These are phyloP conservation scores for Teunomyces stri DNA, from an alignment of 805 yeast species.

Conservation along the genomic window DNA sequence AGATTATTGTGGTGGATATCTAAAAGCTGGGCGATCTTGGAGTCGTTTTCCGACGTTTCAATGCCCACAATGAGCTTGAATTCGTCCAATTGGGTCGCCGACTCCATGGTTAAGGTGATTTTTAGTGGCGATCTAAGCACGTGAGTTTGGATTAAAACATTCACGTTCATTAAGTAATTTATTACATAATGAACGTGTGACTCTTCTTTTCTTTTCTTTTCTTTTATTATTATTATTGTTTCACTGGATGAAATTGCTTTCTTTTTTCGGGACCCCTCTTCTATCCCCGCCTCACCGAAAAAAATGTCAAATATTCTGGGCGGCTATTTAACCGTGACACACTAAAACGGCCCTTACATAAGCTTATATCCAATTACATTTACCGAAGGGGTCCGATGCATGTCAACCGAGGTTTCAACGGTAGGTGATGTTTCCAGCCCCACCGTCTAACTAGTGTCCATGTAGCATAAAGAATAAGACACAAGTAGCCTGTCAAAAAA, in stretches of 20 bases:
- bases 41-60: constrained; percentile 45
- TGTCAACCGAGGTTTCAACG: constrained; percentile 3
- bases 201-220: no score
- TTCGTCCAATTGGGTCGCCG: constrained; percentile 31
- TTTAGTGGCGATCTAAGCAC: constrained; percentile 3
- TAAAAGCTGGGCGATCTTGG: constrained; percentile 46
- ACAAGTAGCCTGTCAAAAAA: no score
- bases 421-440: not conserved
- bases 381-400: not conserved
- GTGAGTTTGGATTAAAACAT: not conserved
- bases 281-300: not conserved
- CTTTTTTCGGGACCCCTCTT: not conserved
- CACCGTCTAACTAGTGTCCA: not conserved
- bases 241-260: not conserved
- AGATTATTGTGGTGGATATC: constrained; percentile 57
- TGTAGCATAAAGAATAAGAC: not conserved
- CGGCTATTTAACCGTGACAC: not conserved
- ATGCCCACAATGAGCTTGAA: constrained; percentile 52
- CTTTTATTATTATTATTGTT: no score
- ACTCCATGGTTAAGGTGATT: not conserved
- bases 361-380: not conserved
- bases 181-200: not conserved
- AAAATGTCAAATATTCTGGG: not conserved
- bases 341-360: not conserved
- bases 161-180: not conserved